phyloP scores from a whole-genome alignment of 345 rosid species.

The Camelina sativa region DNA sequence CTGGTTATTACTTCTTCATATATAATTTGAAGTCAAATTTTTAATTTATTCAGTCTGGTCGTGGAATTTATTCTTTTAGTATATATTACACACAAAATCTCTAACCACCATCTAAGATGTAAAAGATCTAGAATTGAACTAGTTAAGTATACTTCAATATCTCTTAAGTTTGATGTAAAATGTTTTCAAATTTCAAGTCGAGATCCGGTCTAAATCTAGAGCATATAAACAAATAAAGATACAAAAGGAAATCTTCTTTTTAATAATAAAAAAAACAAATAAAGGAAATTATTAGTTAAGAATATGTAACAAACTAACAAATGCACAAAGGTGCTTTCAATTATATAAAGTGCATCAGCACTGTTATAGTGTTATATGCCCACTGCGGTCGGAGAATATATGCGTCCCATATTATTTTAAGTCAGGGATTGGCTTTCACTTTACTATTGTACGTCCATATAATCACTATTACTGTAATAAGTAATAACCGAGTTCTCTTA shows the following conservation, averaged over 20 bases:
- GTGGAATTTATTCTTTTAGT: not conserved
- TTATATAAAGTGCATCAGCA: conserved; percentile 5
- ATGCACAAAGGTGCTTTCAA: conserved; percentile 13
- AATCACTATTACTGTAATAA: conserved; percentile 16
- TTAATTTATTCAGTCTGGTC: not conserved
- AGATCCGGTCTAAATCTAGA: conserved; percentile 24
- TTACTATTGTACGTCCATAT: conserved; percentile 6
- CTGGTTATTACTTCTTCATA: not conserved
- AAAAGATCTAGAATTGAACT: not conserved
- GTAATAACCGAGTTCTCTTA: not conserved
- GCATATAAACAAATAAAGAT: conserved; percentile 25
- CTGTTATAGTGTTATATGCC: conserved; percentile 31
- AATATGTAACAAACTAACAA: conserved; percentile 15
- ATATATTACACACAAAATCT: not conserved
- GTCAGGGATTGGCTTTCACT: conserved; percentile 27
- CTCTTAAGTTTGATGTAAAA: conserved; percentile 1
- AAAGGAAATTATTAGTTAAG: not conserved
- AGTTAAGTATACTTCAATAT: not conserved
- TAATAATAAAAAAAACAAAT: not conserved
- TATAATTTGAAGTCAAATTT: not conserved
- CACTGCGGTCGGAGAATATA: conserved; percentile 48
- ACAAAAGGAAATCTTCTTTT: conserved; percentile 35
- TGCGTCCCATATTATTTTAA: conserved; percentile 30
- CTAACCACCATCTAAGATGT: not conserved
- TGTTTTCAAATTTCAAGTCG: not conserved